Conservation (phyloP, 495 filamentous ascomycete genomes). For the Gamarada debralockiae region DNA sequence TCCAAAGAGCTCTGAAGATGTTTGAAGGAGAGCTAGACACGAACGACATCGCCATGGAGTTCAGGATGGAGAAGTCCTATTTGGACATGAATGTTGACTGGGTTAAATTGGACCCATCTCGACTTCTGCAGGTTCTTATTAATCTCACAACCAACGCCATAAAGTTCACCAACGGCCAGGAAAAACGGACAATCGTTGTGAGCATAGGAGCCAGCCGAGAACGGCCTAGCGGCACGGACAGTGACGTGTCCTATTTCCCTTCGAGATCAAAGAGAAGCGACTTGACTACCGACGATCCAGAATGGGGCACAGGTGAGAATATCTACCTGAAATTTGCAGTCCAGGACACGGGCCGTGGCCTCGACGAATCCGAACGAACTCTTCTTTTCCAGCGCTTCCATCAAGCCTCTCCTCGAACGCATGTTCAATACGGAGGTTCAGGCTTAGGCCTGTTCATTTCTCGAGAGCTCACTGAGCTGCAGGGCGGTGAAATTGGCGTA, state of each 20-base stretch:
- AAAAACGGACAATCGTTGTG: constrained; percentile 60
- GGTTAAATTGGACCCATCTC: constrained; percentile 74
- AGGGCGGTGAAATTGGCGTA: constrained; percentile 82
- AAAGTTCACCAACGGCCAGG: constrained; percentile 66
- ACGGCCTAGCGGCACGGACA: constrained; percentile 38
- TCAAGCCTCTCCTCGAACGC: constrained; percentile 71
- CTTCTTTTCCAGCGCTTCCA: constrained; percentile 78
- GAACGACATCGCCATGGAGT: constrained; percentile 66
- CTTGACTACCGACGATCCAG: constrained; percentile 48
- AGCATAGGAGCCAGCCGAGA: constrained; percentile 62
- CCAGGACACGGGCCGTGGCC: constrained; percentile 72
- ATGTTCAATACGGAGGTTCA: constrained; percentile 77
- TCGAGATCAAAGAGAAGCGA: constrained; percentile 44
- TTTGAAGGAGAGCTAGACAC: constrained; percentile 75
- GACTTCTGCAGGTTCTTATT: constrained; percentile 74
- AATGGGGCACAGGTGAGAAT: constrained; percentile 68
- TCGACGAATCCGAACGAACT: constrained; percentile 69
- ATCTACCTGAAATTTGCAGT: constrained; percentile 73
- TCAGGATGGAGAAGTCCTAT: constrained; percentile 63
- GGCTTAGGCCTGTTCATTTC: constrained; percentile 84
- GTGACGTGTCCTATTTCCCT: constrained; percentile 48
- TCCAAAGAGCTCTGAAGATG: constrained; percentile 71
- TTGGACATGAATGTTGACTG: constrained; percentile 61
- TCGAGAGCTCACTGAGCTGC: constrained; percentile 69
- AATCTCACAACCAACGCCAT: constrained; percentile 79